A percentile compares a stretch with the other conserved stretches of the same genome.
phyloP scores from a whole-genome alignment of 371 early-diverging fungal species.

The Mucor ambiguus region DNA sequence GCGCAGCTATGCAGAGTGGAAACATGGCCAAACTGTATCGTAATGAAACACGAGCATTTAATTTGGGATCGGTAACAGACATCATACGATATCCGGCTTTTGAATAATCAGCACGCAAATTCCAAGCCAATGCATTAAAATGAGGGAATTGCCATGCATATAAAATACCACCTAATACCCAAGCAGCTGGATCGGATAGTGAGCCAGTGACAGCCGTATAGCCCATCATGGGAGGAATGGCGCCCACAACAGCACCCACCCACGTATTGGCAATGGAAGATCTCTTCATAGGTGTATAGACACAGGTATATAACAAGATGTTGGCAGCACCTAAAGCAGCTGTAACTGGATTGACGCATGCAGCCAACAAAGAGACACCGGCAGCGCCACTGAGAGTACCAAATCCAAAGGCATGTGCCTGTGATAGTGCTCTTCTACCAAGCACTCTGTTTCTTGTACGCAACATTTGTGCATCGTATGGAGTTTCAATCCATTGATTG shows the following conservation, averaged over 20 bases:
- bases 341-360: conserved; percentile 86
- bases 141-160: conserved; percentile 99
- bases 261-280: conserved; percentile 93
- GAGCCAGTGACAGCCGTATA: conserved; percentile 87
- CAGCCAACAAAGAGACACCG: conserved; percentile 70
- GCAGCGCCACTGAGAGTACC: conserved; percentile 73
- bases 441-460: conserved; percentile 90
- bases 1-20: conserved; percentile 70
- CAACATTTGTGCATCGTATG: conserved; percentile 97
- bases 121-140: conserved; percentile 93
- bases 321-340: conserved; percentile 84
- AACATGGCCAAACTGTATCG: conserved; percentile 85
- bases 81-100: conserved; percentile 98
- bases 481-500: conserved; percentile 96
- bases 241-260: conserved; percentile 96
- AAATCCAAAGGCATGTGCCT: conserved; percentile 84
- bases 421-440: conserved; percentile 81
- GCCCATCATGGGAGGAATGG: conserved; percentile 98
- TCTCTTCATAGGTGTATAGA: conserved; percentile 96
- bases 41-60: conserved; percentile 88
- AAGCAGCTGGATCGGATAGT: conserved; percentile 75
- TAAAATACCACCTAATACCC: conserved; percentile 78
- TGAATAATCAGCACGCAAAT: conserved; percentile 90
- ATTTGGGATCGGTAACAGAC: conserved; percentile 83
- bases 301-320: conserved; percentile 83